Conservation (phyloP, 352 stramenopile species). For the Thalassiosira livingstoniorum region DNA sequence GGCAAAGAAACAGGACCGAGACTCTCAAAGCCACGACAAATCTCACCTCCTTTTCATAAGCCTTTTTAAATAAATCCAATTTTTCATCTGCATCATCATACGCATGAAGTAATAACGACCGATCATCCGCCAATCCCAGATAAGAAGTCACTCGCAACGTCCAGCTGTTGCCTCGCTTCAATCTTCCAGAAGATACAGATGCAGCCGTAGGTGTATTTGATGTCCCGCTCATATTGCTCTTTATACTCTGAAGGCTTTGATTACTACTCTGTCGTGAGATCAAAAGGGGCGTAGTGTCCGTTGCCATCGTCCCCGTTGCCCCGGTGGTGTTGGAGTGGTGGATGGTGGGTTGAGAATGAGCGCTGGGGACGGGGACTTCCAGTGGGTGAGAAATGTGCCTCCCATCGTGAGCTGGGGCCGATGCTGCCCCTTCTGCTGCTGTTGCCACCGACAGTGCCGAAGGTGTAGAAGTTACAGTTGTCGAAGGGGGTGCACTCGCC, state of each 20-base stretch:
- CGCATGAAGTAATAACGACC: constrained; percentile 22
- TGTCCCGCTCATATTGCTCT: too few relatives aligned
- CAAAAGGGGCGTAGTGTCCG: constrained; percentile 18
- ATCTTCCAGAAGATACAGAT: constrained; percentile 7
- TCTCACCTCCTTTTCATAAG: constrained; percentile 52
- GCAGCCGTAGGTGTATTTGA: not conserved
- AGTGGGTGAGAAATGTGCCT: too few relatives aligned
- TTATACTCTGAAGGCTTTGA: too few relatives aligned
- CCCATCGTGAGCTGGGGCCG: too few relatives aligned
- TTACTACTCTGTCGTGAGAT: not conserved
- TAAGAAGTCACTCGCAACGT: constrained; percentile 48
- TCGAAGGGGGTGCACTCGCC: not conserved
- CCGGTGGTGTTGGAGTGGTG: too few relatives aligned
- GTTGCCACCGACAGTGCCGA: too few relatives aligned
- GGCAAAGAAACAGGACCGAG: not conserved
- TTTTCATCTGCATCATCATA: constrained; percentile 56
- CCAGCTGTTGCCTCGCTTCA: not conserved
- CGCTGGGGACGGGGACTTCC: too few relatives aligned
- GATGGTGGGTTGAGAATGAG: too few relatives aligned
- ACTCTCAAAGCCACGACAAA: not conserved
- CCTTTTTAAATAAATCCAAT: constrained; percentile 37
- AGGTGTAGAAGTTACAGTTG: too few relatives aligned
- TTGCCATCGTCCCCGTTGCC: not conserved
- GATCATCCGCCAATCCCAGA: constrained; percentile 50
- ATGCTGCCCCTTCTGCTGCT: too few relatives aligned